Base-by-base conservation (phyloP, 208 protist genomes). In the Leishmania lainsoni region DNA sequence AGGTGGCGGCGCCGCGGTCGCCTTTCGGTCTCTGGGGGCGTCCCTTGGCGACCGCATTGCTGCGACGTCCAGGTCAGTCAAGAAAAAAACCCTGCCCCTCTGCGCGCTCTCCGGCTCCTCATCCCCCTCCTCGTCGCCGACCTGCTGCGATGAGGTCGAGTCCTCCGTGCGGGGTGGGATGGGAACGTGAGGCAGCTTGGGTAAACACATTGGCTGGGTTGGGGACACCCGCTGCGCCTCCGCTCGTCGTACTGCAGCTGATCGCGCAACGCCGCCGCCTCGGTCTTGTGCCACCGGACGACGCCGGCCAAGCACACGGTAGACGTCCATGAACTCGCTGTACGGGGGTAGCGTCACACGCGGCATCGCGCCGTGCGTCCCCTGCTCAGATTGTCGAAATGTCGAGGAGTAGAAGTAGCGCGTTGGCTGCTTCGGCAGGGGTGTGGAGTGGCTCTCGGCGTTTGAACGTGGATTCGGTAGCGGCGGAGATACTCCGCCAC, bases 251-350 rank as follows among this genome's bases (percentile, higher is more conserved):
- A 72, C 58, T 17, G 39, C 26, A 58, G 35, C 35, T 22, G 42
- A 52, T 58, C 48, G 5, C 12, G 58, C 35, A 32, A 35, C 58
- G 39, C 22, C 32, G 73, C 75, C 14, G 35, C 45, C 26, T 39
- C 26, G 22, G 26, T 52, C 32, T 48, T 16, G 45, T 63, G 61
- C 4, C 29, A 58, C 26, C 14, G 51, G 17, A 54, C 81, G 68
- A 49, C 75, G 59, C 26, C 61, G 77, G 1, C 81, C 68, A 9
- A 80, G 69, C 56, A 95, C 82, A 74, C 89, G 90, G 76, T 95
- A 95, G 63, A 97, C 91, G 61, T 97, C 91, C 94, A 97, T 97
- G 80, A 96, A 97, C 84, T 97, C 94, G 39, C 84, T 86, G 80
- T 96, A 91, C 6, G 90, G 86, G 3, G 94, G 94, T 63, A 97